Evolutionary conservation across 306 rosid species (phyloP).

Genomic region (Prosopis cineraria): DNA sequence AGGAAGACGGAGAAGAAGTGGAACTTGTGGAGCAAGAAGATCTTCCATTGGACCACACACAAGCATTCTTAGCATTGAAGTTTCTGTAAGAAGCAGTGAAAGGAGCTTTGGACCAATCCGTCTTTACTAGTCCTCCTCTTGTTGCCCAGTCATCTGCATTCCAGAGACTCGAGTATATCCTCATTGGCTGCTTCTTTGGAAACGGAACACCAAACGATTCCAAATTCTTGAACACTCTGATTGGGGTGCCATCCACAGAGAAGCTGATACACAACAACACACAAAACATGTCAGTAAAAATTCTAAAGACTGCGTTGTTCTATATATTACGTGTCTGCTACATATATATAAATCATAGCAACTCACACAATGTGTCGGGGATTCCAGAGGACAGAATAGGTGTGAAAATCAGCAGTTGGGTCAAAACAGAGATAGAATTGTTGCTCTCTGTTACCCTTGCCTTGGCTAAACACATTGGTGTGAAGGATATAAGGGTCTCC

Average conservation of each 20-base stretch:
- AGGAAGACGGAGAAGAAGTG: background rate
- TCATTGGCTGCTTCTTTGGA: constrained; percentile 7
- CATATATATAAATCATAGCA: too few relatives aligned
- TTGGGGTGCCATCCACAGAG: constrained; percentile 11
- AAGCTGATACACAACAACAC: background rate
- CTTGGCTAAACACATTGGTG: constrained; percentile 70
- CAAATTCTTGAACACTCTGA: constrained; percentile 20
- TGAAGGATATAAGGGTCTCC: constrained; percentile 80
- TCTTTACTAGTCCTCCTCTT: constrained; percentile 5
- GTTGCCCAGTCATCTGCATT: constrained; percentile 20
- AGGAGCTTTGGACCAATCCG: constrained; percentile 22
- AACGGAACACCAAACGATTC: constrained; percentile 21
- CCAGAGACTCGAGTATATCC: constrained; percentile 16
- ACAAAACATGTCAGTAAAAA: background rate
- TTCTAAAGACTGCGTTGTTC: background rate
- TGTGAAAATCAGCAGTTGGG: constrained; percentile 66
- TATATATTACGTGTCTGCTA: too few relatives aligned
- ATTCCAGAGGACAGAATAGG: constrained; percentile 73
- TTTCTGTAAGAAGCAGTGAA: constrained; percentile 22
- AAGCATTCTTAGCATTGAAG: constrained; percentile 29
- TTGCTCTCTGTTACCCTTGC: constrained; percentile 71
- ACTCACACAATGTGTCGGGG: constrained; percentile 61
- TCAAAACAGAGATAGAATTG: constrained; percentile 81
- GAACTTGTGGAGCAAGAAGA: constrained; percentile 44
- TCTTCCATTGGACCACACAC: constrained; percentile 43